Base-by-base conservation (phyloP, 495 filamentous ascomycete species). In the Parachaetomium inaequale region DNA sequence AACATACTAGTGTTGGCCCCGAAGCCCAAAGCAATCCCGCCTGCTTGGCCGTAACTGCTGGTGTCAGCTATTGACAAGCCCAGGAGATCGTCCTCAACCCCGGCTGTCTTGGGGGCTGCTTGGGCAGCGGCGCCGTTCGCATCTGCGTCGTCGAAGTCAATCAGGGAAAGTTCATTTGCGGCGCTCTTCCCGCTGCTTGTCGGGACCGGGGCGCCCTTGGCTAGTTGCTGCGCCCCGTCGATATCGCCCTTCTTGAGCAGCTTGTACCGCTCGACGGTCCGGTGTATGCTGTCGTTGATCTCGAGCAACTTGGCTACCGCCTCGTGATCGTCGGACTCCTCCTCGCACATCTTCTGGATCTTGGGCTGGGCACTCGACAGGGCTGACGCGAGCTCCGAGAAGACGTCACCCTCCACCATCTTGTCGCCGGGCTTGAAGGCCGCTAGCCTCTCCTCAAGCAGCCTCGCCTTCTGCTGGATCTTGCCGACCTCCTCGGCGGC, bases 331-430 rank as follows among this genome's bases (percentile, higher is more conserved):
- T 98, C 94, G 15, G 91, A 96, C 70, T 98, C 94, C 69, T 98
- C 94, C 71, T 98, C 95, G 71, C 95, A 96, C 93, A 98, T 98
- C 77, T 88, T 96, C 69, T 96, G 92, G 59, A 98, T 98, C 78
- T 98, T 98, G 1, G 94, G 95, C 57, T 98, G 95, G 12, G 94
- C 95, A 66, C 90, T 96, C 72, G 90, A 90, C 32, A 98, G 78
- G 5, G 94, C 87, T 68, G 87, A 88, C n/a, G 92, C 92, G 54
- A 98, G 85, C 78, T 98, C 94, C 82, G 96, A 91, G 67, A 92
- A 98, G 32, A 96, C 92, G 74, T 98, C 94, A 36, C 93, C 93
- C 55, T 96, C 92, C 52, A 82, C 83, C 70, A 96, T 85, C 55
- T 84, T 82, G 63, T 96, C 94, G 7, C 92, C 93, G 0, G 85